phyloP scores from a whole-genome alignment of 2,329 filamentous ascomycete genomes.

The Ambrosiella beaveri region DNA sequence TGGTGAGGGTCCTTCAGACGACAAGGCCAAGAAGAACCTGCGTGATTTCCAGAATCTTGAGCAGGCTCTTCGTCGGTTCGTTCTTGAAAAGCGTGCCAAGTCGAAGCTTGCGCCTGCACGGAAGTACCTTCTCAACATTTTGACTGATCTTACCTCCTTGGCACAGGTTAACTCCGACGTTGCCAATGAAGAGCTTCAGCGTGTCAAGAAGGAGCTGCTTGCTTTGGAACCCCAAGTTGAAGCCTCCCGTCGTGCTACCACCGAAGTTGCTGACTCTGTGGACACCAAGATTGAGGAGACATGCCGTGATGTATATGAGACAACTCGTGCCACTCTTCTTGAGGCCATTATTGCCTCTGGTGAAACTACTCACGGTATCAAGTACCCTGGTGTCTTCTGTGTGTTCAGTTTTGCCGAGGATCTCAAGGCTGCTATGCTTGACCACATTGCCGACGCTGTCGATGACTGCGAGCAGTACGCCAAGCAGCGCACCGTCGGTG shows the following conservation, averaged over 20 bases:
- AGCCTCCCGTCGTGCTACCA: conserved; percentile 61
- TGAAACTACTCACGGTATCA: conserved; percentile 60
- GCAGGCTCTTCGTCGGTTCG: conserved; percentile 74
- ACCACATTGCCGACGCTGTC: conserved; percentile 68
- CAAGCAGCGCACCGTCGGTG: conserved; percentile 56
- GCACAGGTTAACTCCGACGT: conserved; percentile 79
- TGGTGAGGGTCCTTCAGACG: conserved; percentile 26
- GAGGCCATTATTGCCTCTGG: conserved; percentile 62
- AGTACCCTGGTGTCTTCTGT: conserved; percentile 69
- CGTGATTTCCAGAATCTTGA: conserved; percentile 83
- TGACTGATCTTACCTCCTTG: conserved; percentile 70
- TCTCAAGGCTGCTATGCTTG: conserved; percentile 78
- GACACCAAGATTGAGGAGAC: conserved; percentile 70
- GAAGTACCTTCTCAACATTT: conserved; percentile 85
- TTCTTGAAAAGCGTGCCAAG: conserved; percentile 83
- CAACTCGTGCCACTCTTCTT: conserved; percentile 60
- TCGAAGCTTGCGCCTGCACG: conserved; percentile 92
- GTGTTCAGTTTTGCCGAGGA: conserved; percentile 90
- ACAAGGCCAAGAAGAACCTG: conserved; percentile 66
- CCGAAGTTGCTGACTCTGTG: conserved; percentile 64
- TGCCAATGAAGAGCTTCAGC: conserved; percentile 66
- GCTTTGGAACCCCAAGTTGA: conserved; percentile 76
- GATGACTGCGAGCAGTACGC: conserved; percentile 69
- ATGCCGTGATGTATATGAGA: conserved; percentile 68
- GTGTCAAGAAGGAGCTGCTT: conserved; percentile 62